A percentile compares a stretch with the other conserved stretches of the same genome.
These are phyloP conservation scores for Sambucus nigra DNA, from an alignment of 129 eudicot species.

Conservation along the genomic window DNA sequence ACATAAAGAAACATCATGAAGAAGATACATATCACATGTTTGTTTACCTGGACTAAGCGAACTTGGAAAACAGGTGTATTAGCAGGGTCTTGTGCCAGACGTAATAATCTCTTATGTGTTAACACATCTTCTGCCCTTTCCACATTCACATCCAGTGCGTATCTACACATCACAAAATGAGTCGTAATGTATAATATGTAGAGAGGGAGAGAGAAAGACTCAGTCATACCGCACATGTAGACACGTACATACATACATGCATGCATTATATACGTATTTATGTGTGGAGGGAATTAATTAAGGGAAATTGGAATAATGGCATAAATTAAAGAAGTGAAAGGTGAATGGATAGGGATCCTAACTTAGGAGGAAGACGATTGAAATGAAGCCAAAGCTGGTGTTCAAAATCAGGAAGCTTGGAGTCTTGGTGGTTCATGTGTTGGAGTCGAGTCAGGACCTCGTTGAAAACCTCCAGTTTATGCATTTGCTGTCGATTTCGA, in stretches of 20 bases:
- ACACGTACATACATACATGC: not conserved
- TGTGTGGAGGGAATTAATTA: too few species aligned
- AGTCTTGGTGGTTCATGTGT: conserved; percentile 37
- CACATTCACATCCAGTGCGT: conserved; percentile 76
- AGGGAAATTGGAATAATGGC: too few species aligned
- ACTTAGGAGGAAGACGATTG: conserved; percentile 76
- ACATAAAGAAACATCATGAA: too few species aligned
- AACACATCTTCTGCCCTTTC: conserved; percentile 84
- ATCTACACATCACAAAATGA: conserved; percentile 25
- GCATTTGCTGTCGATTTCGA: conserved; percentile 32
- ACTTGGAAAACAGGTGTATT: conserved; percentile 55
- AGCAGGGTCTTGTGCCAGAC: conserved; percentile 53
- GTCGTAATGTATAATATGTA: not conserved
- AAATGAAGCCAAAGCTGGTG: conserved; percentile 74
- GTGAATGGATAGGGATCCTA: not conserved
- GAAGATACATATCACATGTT: too few species aligned
- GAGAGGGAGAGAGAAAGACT: not conserved
- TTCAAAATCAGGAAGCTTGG: conserved; percentile 44
- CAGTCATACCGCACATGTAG: not conserved
- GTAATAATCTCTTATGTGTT: conserved; percentile 59
- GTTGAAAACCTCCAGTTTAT: conserved; percentile 45
- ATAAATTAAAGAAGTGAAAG: not conserved
- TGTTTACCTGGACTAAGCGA: conserved; percentile 70
- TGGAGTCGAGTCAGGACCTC: conserved; percentile 49
- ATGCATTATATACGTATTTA: not conserved